Percentiles rank a stretch among this genome's conserved stretches.
Conservation (phyloP, 345 rosid genomes). For the Laguncularia racemosa region DNA sequence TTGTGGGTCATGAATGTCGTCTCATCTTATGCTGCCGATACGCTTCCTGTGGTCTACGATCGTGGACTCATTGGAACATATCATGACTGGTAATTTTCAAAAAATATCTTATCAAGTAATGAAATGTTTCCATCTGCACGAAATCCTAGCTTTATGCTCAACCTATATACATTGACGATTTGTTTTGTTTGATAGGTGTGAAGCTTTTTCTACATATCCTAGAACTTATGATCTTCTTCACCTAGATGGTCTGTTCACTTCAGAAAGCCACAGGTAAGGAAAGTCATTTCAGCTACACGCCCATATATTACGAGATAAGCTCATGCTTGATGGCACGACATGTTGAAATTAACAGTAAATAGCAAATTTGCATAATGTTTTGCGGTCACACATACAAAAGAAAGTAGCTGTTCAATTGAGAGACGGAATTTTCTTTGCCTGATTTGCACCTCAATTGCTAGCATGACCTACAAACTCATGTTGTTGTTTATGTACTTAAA, state of each 20-base stretch:
- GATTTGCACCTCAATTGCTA: no score
- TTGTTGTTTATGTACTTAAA: no score
- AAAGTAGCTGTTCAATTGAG: no score
- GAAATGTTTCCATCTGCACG: background rate
- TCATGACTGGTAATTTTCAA: slow-evolving; percentile 70
- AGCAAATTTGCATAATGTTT: no score
- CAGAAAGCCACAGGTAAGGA: slow-evolving; percentile 83
- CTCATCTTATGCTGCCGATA: slow-evolving; percentile 71
- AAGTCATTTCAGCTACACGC: background rate
- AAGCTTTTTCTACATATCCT: slow-evolving; percentile 94
- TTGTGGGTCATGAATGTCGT: slow-evolving; percentile 97
- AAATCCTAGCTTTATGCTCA: background rate
- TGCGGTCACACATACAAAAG: no score
- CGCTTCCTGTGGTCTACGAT: slow-evolving; percentile 79
- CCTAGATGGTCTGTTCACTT: slow-evolving; percentile 77
- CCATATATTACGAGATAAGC: background rate
- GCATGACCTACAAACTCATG: no score
- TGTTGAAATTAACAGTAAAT: no score
- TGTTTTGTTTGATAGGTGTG: slow-evolving; percentile 63
- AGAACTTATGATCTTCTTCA: slow-evolving; percentile 94
- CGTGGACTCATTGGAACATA: slow-evolving; percentile 95
- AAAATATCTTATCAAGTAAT: slow-evolving; percentile 4
- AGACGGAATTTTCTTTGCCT: no score
- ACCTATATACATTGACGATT: slow-evolving; percentile 9
- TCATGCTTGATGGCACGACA: no score